phyloP scores from a whole-genome alignment of 352 stramenopile species.

The Phytopythium chamaehyphon region DNA sequence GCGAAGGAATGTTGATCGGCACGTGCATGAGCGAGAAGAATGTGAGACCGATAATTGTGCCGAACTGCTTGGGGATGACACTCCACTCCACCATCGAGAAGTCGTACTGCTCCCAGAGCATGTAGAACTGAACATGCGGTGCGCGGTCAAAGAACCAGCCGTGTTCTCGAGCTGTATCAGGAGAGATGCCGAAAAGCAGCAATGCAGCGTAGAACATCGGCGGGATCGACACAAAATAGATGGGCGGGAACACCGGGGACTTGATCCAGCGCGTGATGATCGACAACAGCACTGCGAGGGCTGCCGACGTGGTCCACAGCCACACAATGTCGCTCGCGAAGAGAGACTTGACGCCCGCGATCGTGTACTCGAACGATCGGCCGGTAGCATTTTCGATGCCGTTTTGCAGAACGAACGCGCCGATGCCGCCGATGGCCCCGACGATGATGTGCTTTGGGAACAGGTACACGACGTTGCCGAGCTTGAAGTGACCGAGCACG shows the following conservation, averaged over 20 bases:
- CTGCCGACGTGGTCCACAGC: conserved; percentile 64
- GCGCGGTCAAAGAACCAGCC: conserved; percentile 78
- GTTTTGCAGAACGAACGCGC: conserved; percentile 81
- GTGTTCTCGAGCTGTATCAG: conserved; percentile 50
- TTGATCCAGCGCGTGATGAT: conserved; percentile 51
- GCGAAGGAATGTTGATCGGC: conserved; percentile 93
- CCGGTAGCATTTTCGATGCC: conserved; percentile 85
- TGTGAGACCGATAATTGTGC: conserved; percentile 82
- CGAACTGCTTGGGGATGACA: conserved; percentile 68
- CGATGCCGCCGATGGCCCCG: conserved; percentile 93
- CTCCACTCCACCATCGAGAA: conserved; percentile 61
- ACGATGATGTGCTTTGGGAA: conserved; percentile 95
- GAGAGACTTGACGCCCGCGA: conserved; percentile 39
- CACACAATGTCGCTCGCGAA: conserved; percentile 49
- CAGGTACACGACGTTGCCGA: conserved; percentile 91
- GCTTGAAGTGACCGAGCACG: conserved; percentile 81
- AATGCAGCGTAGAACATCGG: conserved; percentile 72
- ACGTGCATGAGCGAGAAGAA: conserved; percentile 95
- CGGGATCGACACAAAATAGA: conserved; percentile 81
- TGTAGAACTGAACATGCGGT: conserved; percentile 66
- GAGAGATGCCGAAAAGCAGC: conserved; percentile 40
- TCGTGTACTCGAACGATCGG: conserved; percentile 54
- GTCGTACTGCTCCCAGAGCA: conserved; percentile 72
- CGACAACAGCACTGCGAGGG: conserved; percentile 45
- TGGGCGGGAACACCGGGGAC: conserved; percentile 63